Base-by-base conservation (phyloP, 2,329 filamentous ascomycete species). In the Neopestalotiopsis sp. region DNA sequence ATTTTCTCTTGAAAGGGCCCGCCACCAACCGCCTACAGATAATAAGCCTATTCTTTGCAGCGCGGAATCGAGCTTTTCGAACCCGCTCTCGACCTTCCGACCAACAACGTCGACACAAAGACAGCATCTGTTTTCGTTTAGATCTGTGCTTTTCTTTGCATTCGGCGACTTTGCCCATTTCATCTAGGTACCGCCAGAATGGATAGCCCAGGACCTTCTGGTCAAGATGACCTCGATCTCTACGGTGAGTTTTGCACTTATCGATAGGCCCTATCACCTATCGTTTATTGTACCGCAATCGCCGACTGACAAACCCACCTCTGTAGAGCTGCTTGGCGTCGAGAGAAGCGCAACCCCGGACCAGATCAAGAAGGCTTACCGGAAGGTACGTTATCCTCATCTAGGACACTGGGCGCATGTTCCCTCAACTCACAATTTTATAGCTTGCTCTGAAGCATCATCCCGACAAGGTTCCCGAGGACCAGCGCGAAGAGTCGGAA, bases 351-450 rank as follows among this genome's bases (percentile, higher is more conserved):
- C 95, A 66, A 90, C 86, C 71, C 91, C 92, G 76, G 89, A 92
- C 68, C 93, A 97, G 76, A 92, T 98, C 82, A 97, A 96, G 81
- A 97, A 97, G 83, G 95, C 95, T 71, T 98, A 98, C 84, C 92
- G 95, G 83, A 98, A 97, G 89, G 95, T 95, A 45, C n/a, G 63
- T 56, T 66, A 57, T 42, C 1, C 5, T 34, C 10, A n/a, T 38
- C n/a, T 38, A 20, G 34, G 14, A 38, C 4, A 12, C 1, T 20
- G 14, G 40, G 14, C 34, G 20, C 14, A 56, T 42, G 66, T 61
- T 66, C 53, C 38, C 24, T 65, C 24, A n/a, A 49, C 42, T 24
- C 20, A 14, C 62, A 65, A 34, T 14, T 20, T 45, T 32, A 28
- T 74, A 97, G 94, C 91, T 94, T 72, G 94, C 95, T 13, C 88